phyloP scores from a whole-genome alignment of 495 filamentous ascomycete genomes.

The Chaetomidium leptoderma region DNA sequence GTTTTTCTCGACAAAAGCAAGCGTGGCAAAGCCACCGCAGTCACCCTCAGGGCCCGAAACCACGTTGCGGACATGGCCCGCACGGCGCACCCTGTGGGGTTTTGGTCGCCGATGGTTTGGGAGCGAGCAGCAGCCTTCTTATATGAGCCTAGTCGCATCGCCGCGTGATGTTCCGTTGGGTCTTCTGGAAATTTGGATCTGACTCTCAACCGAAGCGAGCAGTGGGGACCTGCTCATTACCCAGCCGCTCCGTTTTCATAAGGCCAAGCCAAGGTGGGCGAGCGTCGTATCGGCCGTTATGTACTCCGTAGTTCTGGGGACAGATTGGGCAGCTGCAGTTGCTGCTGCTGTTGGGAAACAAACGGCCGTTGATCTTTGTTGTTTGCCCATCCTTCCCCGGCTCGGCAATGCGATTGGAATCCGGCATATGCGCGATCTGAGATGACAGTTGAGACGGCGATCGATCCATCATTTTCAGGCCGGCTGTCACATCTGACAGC shows the following conservation, averaged over 20 bases:
- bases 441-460: background rate
- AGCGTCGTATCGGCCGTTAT: conserved; percentile 9
- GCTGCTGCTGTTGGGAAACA: background rate
- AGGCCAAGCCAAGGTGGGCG: background rate
- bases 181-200: conserved; percentile 27
- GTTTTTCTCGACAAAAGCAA: background rate
- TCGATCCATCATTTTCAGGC: conserved; percentile 13
- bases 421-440: conserved; percentile 15
- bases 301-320: background rate
- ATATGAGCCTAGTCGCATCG: conserved; percentile 22
- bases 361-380: conserved; percentile 5
- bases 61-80: background rate
- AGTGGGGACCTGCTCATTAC: conserved; percentile 10
- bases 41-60: background rate
- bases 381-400: conserved; percentile 13
- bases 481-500: conserved; percentile 1
- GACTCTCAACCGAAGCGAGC: conserved; percentile 14
- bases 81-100: conserved; percentile 8
- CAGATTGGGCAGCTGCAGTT: too few species aligned
- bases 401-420: background rate
- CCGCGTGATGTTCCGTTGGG: conserved; percentile 15
- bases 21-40: background rate
- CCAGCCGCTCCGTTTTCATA: conserved; percentile 14
- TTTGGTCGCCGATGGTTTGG: conserved; percentile 8
- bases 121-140: conserved; percentile 2